phyloP scores from a whole-genome alignment of 139 green algal genomes.

The Dunaliella primolecta region DNA sequence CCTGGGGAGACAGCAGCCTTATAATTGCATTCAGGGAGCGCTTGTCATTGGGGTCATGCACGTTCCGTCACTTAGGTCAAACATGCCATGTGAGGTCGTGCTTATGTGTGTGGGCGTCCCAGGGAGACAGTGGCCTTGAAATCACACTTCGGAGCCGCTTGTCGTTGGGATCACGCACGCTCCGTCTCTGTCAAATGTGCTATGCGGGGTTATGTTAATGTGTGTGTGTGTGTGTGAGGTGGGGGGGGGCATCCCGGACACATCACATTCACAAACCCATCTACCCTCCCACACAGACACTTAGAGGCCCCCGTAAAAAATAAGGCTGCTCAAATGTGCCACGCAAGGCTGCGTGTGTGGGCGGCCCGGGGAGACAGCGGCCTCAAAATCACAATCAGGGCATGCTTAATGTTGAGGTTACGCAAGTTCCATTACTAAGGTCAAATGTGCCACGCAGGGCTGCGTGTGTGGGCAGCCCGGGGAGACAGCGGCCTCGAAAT shows the following conservation, averaged over 20 bases:
- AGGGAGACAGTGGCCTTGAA: neutral
- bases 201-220: neutral
- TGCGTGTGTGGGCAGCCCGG: neutral
- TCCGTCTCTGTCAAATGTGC: neutral
- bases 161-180: conserved; percentile 24
- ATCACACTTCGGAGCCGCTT: conserved; percentile 31
- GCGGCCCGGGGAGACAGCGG: neutral
- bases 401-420: conserved; percentile 29
- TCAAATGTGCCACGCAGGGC: neutral
- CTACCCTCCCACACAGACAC: neutral
- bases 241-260: neutral
- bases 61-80: too few species aligned
- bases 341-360: neutral
- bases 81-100: too few species aligned
- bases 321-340: neutral
- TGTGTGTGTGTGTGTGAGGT: neutral
- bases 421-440: too few species aligned
- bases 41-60: conserved; percentile 32
- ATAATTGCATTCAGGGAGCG: conserved; percentile 25
- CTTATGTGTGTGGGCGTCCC: neutral
- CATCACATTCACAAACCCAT: neutral
- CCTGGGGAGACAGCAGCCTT: neutral
- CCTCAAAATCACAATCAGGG: conserved; percentile 19
- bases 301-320: too few species aligned
- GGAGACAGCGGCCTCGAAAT: conserved; percentile 10